Conservation (phyloP, 805 yeast genomes). For the Kodamaea fukazawae region DNA sequence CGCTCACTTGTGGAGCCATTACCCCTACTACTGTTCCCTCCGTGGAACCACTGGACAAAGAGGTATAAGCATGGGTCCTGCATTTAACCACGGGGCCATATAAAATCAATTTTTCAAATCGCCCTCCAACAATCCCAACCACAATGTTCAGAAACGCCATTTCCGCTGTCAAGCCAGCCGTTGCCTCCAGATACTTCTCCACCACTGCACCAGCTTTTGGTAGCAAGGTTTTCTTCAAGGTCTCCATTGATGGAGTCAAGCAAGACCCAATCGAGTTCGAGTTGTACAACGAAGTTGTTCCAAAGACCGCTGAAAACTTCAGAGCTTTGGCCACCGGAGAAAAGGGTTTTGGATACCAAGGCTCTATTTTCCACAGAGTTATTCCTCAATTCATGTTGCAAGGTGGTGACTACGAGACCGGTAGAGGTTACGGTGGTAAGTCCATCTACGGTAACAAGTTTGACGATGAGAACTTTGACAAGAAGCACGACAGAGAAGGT, state of each 20-base stretch:
- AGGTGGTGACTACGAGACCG: constrained; percentile 72
- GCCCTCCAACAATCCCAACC: neutral
- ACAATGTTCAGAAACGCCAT: constrained; percentile 22
- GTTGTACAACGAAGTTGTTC: constrained; percentile 51
- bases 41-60: too few relatives aligned
- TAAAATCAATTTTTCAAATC: neutral
- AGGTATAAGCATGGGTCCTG: too few relatives aligned
- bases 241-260: constrained; percentile 53
- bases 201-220: constrained; percentile 44
- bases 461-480: constrained; percentile 64
- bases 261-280: constrained; percentile 39
- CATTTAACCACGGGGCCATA: too few relatives aligned
- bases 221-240: constrained; percentile 56
- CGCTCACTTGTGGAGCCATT: too few relatives aligned
- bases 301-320: constrained; percentile 80
- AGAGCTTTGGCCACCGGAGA: constrained; percentile 86
- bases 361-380: constrained; percentile 92
- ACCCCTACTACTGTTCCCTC: too few relatives aligned
- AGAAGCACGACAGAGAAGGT: constrained; percentile 77
- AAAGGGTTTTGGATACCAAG: constrained; percentile 88
- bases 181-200: constrained; percentile 48
- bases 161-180: constrained; percentile 17
- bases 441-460: constrained; percentile 74
- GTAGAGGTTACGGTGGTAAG: constrained; percentile 92
- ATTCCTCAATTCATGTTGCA: constrained; percentile 96